Base-by-base conservation (phyloP, 2,329 filamentous ascomycete genomes). In the Cladophialophora psammophila region DNA sequence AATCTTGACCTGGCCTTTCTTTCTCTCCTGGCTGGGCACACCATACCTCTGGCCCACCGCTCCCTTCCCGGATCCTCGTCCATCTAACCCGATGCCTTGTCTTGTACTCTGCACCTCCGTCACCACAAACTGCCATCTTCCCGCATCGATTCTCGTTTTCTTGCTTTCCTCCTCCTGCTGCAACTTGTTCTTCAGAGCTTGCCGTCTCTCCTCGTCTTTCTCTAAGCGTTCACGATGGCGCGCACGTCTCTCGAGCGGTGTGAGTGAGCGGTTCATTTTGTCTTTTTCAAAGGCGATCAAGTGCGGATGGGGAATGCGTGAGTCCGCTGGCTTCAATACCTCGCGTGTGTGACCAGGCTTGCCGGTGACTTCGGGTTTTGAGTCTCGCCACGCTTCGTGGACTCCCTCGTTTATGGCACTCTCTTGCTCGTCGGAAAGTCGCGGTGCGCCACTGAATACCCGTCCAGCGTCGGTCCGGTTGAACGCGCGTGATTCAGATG, bases 381-480 rank as follows among this genome's bases (percentile, higher is more conserved):
- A 72, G 57, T 80, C 42, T 57, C 71, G 13, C 74, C 69, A 62
- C 73, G 77, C 36, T 76, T 75, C 64, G 75, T 70, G 38, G 10
- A 57, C 52, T 15, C 60, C 50, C 40, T 60, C 63, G 42, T 74
- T 73, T 53, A 79, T 72, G n/a, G 75, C 72, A 53, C 75, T 74
- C 36, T 74, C 72, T 10, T 79, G 75, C 45, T 80, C 75, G 12
- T 76, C 75, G 5, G 75, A 67, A 15, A 81, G 71, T 13, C 78
- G 76, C 1, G 81, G 80, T 5, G 81, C 80, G 15, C 75, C 80
- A 15, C 79, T 81, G 76, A 90, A 90, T 35, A 87, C 87, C 66
- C 85, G 85, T 18, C 85, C 88, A 3, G 88, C 88, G 71, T 90
- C 88, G n/a, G 81, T 82, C 73, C 88, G 86, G n/a, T 85, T 90